Base-by-base conservation (phyloP, 352 stramenopile genomes). In the Thalassiosira ordinaria region DNA sequence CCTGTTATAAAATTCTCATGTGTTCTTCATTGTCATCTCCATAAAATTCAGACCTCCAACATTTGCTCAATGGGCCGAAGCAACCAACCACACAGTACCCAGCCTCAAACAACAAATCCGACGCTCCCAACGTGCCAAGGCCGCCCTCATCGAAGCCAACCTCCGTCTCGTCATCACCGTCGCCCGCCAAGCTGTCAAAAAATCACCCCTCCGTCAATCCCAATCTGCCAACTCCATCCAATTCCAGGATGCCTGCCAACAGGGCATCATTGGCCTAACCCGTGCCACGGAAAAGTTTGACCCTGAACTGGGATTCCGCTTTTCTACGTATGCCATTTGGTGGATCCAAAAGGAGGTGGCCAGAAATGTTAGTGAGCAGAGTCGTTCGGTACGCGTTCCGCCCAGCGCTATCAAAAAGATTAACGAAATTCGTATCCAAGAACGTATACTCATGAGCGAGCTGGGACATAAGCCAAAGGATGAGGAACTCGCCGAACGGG, bases 291-390 rank as follows among this genome's bases (percentile, higher is more conserved):
- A 95, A 75, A 94, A 94, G 73, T 95, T 91, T 61, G 90, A 95
- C 82, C 90, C 90, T 9, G 85, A 91, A 35, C 63, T 76, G 27
- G 78, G 91, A 26, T 95, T 94, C 71, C 90, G 92, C 44, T 94
- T 96, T 55, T 92, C 81, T 20, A 95, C 90, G 1, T 96, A 96
- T 82, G 89, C 90, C 13, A 88, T 90, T 37, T 96, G 90, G 90
- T 96, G 90, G 90, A 92, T 96, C 39, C 82, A 91, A 47, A 90
- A 93, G 74, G 68, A 86, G 55, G 79, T 95, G 11, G 78, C 85
- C 29, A 85, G 85, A 37, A 88, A 84, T 57, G 88, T 95, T 8
- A 86, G 75, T 22, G 82, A 93, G 72, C 84, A 95, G 67, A 82
- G 74, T 18, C 84, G 89, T 22, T 70, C 74, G 22, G 82, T 95